Percentiles rank a stretch among this genome's conserved stretches.
phyloP scores from a whole-genome alignment of 257 asterid genomes.

The Solanum sitiens region DNA sequence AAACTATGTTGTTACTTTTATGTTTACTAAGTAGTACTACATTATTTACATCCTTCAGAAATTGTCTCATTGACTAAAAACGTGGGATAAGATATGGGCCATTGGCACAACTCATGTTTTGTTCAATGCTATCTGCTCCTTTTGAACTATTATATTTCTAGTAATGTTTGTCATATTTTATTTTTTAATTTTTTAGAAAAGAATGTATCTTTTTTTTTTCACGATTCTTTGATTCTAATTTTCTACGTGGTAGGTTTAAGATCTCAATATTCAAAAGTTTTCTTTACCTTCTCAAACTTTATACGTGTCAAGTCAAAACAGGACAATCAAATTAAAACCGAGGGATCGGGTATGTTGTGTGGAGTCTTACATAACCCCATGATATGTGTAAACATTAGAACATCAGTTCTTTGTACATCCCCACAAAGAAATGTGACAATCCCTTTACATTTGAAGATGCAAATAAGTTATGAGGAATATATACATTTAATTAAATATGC shows the following conservation, averaged over 20 bases:
- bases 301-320: too few relatives aligned
- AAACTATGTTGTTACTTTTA: background rate
- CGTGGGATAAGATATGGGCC: background rate
- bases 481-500: background rate
- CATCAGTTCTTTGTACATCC: background rate
- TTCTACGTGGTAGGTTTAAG: background rate
- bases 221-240: too few relatives aligned
- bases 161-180: too few relatives aligned
- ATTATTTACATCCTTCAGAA: background rate
- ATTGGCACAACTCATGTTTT: background rate
- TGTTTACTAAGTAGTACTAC: background rate
- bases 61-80: background rate
- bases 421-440: background rate
- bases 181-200: too few relatives aligned
- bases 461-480: background rate
- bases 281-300: background rate
- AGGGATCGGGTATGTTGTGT: background rate
- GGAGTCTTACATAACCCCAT: background rate
- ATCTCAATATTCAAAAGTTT: background rate
- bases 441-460: background rate
- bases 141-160: background rate
- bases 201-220: too few relatives aligned
- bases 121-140: background rate
- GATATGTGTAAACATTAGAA: background rate
- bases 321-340: background rate